Conservation (phyloP, 108 stramenopile genomes). For the Cyclostephanos invisitatus region DNA sequence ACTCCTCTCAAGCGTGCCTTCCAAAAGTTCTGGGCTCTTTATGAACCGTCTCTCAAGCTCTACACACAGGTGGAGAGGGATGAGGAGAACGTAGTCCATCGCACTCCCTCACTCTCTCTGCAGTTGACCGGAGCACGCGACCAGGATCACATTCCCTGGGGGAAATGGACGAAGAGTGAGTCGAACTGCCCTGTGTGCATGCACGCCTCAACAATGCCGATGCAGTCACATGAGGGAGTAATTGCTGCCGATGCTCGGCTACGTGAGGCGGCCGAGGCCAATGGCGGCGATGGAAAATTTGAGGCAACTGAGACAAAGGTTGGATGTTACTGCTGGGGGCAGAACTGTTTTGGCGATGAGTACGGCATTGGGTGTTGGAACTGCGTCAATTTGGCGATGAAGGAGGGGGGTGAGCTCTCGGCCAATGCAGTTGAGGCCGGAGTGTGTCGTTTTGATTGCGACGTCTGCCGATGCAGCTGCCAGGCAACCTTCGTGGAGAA, state of each 20-base stretch:
- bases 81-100: background rate
- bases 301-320: background rate
- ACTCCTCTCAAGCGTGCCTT: slow-evolving; percentile 2
- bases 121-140: background rate
- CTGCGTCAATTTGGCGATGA: background rate
- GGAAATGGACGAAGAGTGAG: background rate
- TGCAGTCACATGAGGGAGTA: background rate
- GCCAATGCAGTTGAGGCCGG: too few species aligned
- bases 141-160: background rate
- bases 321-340: background rate
- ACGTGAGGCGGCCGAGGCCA: background rate
- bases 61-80: background rate
- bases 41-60: background rate
- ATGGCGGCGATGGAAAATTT: slow-evolving; percentile 6
- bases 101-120: slow-evolving; percentile 1
- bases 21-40: background rate
- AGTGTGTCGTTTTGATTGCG: too few species aligned
- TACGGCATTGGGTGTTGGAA: slow-evolving; percentile 1
- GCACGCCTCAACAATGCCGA: background rate
- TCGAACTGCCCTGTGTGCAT: background rate
- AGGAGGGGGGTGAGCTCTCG: background rate
- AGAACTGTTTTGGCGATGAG: background rate
- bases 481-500: too few species aligned
- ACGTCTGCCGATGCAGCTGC: too few species aligned
- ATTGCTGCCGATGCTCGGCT: background rate